Base-by-base conservation (phyloP, 2,329 filamentous ascomycete genomes). In the Helotiales sp. region DNA sequence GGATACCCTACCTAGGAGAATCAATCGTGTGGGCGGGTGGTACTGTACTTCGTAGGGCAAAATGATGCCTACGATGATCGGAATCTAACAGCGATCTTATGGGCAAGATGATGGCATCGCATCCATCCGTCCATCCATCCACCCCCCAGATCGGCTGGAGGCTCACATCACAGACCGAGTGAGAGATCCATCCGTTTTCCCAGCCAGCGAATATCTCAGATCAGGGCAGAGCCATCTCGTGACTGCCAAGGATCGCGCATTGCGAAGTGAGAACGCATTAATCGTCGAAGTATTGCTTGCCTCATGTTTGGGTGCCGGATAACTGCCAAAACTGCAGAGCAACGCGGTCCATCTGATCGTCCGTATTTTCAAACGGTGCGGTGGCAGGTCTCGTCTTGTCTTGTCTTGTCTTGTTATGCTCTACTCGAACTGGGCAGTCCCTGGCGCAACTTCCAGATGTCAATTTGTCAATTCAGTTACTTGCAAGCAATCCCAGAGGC, bases 51-150 rank as follows among this genome's bases (percentile, higher is more conserved):
- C n/a, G 17, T 24, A 20, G 26, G 58, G 43, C 58, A 15, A 47
- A 10, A 62, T 64, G 57, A 68, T 70, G 65, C 58, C 62, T 43
- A 69, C 68, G 63, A 63, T 61, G 66, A 70, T 72, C 52, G n/a
- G 49, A 52, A 52, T 28, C 49, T 30, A 26, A 30, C 71, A 68
- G 63, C 61, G 65, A 67, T 71, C 66, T 58, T 52, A 66, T 52
- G 52, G 30, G 26, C n/a, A 54, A 28, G 28, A 34, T 55, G 52
- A 55, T 55, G 52, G 52, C 52, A 55, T 34, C 10, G 26, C 30
- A 30, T 15, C 34, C 34, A 13, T 40, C 34, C 34, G 15, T 40
- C 34, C 11, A 45, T 10, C 40, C n/a, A n/a, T 8, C 49, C 17
- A 30, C 52, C 8, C 28, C 22, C 52, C 52, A 34, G 52, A 37